phyloP scores from a whole-genome alignment of 1,284 basidiomycete species.

The Naganishia cerealis region DNA sequence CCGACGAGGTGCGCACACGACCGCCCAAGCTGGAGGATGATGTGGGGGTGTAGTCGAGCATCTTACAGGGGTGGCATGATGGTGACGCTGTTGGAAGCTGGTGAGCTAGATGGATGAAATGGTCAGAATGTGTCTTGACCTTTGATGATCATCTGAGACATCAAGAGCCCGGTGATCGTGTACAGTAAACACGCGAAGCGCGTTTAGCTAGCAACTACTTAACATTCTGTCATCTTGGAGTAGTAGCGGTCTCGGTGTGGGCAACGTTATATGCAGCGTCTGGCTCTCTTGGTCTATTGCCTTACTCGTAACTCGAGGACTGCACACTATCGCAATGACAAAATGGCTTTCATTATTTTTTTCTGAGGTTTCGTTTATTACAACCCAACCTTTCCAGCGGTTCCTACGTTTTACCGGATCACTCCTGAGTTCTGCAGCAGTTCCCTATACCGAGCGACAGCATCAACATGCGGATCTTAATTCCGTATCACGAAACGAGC shows the following conservation, averaged over 20 bases:
- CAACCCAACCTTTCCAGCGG: slow-evolving; percentile 3
- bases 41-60: slow-evolving; percentile 2
- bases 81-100: background rate
- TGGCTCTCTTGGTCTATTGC: no score
- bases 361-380: slow-evolving; percentile 31
- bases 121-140: no score
- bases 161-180: no score
- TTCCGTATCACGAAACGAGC: background rate
- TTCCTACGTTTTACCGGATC: slow-evolving; percentile 12
- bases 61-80: background rate
- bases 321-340: background rate
- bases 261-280: no score
- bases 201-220: no score
- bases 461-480: background rate
- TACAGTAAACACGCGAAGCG: no score
- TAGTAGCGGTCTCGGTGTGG: no score
- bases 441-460: background rate
- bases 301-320: no score
- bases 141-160: no score
- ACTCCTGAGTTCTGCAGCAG: slow-evolving; percentile 24
- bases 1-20: slow-evolving; percentile 3
- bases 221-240: no score
- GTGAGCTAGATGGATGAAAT: no score
- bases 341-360: slow-evolving; percentile 30
- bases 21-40: slow-evolving; percentile 2